Evolutionary conservation across 371 early-diverging fungal species (phyloP).

Genomic region (Actinomortierella ambigua): DNA sequence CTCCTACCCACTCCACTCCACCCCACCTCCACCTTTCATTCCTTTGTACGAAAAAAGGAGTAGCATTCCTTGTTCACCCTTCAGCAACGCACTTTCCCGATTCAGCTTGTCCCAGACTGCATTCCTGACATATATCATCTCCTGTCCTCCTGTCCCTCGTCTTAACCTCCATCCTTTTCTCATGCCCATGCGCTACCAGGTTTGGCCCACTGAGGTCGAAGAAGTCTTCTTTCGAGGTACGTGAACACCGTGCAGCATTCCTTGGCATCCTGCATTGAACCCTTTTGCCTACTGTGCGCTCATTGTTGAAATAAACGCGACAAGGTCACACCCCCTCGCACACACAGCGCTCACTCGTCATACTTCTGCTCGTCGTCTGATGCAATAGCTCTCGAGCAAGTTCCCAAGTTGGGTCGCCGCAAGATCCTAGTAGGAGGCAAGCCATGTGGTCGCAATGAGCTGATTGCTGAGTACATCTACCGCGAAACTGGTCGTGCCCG

Average conservation of each 20-base stretch:
- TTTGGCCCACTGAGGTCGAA: conserved; percentile 70
- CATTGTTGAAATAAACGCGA: too few relatives aligned
- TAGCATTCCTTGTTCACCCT: conserved; percentile 5
- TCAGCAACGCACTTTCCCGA: not conserved
- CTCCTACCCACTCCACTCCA: conserved; percentile 15
- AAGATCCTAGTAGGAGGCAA: conserved; percentile 67
- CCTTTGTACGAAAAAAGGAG: conserved; percentile 3
- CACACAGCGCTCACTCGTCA: not conserved
- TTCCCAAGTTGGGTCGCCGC: conserved; percentile 63
- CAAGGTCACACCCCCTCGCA: not conserved
- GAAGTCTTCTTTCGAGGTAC: conserved; percentile 62
- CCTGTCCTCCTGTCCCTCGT: not conserved
- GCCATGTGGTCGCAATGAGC: conserved; percentile 75
- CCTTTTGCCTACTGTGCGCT: too few relatives aligned
- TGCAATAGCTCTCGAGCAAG: conserved; percentile 55
- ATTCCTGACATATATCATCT: too few relatives aligned
- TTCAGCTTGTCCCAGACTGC: too few relatives aligned
- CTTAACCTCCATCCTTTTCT: conserved; percentile 2
- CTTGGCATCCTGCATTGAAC: not conserved
- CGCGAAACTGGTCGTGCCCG: conserved; percentile 68
- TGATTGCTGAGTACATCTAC: conserved; percentile 77
- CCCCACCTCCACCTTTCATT: conserved; percentile 19
- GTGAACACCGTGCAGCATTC: not conserved
- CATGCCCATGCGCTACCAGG: conserved; percentile 46
- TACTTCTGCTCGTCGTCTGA: conserved; percentile 9